These are phyloP conservation scores for Castanopsis chinensis DNA, from an alignment of 306 rosid genomes.

Conservation along the genomic window DNA sequence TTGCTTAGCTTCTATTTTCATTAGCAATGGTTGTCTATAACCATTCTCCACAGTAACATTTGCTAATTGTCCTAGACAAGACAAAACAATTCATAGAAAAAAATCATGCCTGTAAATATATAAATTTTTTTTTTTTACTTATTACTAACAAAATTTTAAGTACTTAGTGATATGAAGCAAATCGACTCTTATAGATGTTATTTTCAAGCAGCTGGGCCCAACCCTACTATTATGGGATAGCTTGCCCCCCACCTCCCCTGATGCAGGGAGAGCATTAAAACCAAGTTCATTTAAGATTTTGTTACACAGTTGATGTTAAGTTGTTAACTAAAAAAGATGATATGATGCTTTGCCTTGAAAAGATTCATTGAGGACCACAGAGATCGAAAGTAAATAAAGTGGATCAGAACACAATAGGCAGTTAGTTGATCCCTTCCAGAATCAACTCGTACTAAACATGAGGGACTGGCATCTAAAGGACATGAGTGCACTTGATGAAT, in stretches of 20 bases:
- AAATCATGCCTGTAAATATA: conserved; percentile 1
- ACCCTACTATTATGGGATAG: background rate
- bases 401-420: background rate
- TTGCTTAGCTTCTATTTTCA: conserved; percentile 40
- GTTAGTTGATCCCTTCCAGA: background rate
- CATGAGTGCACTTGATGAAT: background rate
- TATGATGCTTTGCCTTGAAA: background rate
- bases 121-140: background rate
- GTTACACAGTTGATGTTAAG: too few species aligned
- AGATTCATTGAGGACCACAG: background rate
- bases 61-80: conserved; percentile 35
- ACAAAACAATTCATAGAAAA: conserved; percentile 7
- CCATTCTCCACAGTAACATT: conserved; percentile 46
- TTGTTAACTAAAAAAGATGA: background rate
- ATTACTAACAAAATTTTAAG: background rate
- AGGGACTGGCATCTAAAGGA: background rate
- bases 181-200: background rate
- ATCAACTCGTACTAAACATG: background rate
- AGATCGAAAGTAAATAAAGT: too few species aligned
- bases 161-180: background rate
- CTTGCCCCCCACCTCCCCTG: background rate
- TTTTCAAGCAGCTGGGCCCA: background rate
- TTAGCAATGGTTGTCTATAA: conserved; percentile 55
- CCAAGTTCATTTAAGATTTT: too few species aligned
- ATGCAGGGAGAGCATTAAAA: background rate